Evolutionary conservation across 2,329 filamentous ascomycete genomes (phyloP).

Genomic region (Cladophialophora immunda): DNA sequence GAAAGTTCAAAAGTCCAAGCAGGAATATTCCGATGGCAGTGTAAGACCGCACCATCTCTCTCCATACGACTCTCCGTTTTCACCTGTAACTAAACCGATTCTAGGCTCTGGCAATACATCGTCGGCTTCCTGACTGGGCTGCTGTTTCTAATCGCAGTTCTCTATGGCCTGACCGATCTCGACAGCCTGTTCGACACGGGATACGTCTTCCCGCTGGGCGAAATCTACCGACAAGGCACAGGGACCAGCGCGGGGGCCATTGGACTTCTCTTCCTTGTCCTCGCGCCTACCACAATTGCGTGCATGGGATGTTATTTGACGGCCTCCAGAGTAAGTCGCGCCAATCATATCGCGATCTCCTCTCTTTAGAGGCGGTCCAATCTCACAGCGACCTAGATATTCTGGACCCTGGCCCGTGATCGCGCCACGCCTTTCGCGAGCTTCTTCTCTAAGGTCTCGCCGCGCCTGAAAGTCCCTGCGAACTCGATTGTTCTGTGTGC

Average conservation of each 20-base stretch:
- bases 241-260: slow-evolving; percentile 60
- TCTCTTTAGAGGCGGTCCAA: not conserved
- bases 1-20: slow-evolving; percentile 52
- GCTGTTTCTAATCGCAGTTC: slow-evolving; percentile 58
- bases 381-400: slow-evolving; percentile 54
- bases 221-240: slow-evolving; percentile 70
- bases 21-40: slow-evolving; percentile 62
- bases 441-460: slow-evolving; percentile 59
- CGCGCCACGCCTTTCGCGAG: slow-evolving; percentile 62
- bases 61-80: not conserved
- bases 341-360: not conserved
- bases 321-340: slow-evolving; percentile 16
- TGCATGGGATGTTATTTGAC: slow-evolving; percentile 26
- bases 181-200: slow-evolving; percentile 45
- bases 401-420: slow-evolving; percentile 70
- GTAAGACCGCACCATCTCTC: not conserved
- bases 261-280: slow-evolving; percentile 62
- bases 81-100: not conserved
- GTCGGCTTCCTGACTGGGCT: slow-evolving; percentile 58
- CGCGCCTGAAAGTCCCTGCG: slow-evolving; percentile 60
- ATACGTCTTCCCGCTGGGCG: slow-evolving; percentile 68
- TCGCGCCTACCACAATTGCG: slow-evolving; percentile 54
- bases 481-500: slow-evolving; percentile 64
- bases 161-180: slow-evolving; percentile 60
- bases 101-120: slow-evolving; percentile 50